phyloP scores from a whole-genome alignment of 371 early-diverging fungal genomes.

The Fennellomyces sp. region DNA sequence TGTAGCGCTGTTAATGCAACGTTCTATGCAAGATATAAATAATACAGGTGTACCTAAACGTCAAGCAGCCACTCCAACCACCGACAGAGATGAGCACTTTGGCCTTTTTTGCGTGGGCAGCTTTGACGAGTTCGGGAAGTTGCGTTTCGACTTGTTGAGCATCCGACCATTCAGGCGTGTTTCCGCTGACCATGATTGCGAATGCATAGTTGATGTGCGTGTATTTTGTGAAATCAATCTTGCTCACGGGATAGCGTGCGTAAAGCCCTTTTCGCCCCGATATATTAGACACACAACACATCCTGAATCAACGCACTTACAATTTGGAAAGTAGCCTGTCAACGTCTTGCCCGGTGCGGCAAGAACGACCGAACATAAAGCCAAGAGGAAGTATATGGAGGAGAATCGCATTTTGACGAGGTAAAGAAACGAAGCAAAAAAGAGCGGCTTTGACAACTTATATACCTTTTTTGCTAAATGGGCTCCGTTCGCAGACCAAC shows the following conservation, averaged over 20 bases:
- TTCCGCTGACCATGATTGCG: conserved; percentile 37
- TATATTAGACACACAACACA: conserved; percentile 4
- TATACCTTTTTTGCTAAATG: too few species aligned
- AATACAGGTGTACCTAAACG: conserved; percentile 19
- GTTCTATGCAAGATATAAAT: neutral
- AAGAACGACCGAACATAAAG: neutral
- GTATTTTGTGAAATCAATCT: conserved; percentile 51
- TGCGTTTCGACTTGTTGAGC: conserved; percentile 18
- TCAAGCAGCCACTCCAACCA: conserved; percentile 32
- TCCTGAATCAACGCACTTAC: conserved; percentile 16
- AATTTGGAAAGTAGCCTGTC: conserved; percentile 40
- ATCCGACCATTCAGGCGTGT: conserved; percentile 37
- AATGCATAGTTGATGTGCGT: conserved; percentile 66
- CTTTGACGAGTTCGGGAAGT: conserved; percentile 36
- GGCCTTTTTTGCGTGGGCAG: conserved; percentile 48
- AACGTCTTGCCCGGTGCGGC: conserved; percentile 7
- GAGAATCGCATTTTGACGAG: too few species aligned
- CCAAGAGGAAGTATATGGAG: too few species aligned
- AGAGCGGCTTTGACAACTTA: too few species aligned
- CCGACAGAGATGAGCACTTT: conserved; percentile 64
- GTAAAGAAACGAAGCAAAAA: too few species aligned
- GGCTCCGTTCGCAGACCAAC: too few species aligned
- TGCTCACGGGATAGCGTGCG: conserved; percentile 25
- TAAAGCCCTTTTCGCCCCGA: too few species aligned
- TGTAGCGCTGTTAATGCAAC: neutral